These are phyloP conservation scores for Curvularia hawaiiensis DNA, from an alignment of 2,329 filamentous ascomycete genomes.

Conservation along the genomic window DNA sequence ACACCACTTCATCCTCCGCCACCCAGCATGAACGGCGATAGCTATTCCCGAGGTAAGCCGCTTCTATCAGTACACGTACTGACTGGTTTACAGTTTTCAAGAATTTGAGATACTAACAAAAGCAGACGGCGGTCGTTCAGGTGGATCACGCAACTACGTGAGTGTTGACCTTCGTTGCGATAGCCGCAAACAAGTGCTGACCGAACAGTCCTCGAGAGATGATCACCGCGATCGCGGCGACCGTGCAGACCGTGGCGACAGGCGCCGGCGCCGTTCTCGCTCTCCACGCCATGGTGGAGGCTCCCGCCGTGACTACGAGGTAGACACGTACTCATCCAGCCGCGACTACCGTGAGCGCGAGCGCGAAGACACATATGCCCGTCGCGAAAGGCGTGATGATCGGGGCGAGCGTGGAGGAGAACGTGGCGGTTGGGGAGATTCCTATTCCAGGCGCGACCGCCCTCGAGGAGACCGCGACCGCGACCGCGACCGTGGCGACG, in stretches of 20 bases:
- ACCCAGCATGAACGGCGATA: conserved; percentile 80
- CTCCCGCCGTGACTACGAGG: conserved; percentile 71
- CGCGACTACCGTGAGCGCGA: conserved; percentile 91
- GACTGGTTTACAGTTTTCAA: conserved; percentile 42
- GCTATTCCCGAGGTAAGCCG: conserved; percentile 75
- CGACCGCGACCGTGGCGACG: conserved; percentile 22
- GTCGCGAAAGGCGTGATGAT: conserved; percentile 60
- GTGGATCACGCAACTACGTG: conserved; percentile 48
- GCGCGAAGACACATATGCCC: conserved; percentile 87
- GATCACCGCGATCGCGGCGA: conserved; percentile 34
- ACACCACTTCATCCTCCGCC: conserved; percentile 12
- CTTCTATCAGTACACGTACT: conserved; percentile 41
- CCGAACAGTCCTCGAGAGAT: conserved; percentile 38
- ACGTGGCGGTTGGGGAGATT: conserved; percentile 64
- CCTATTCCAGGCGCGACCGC: conserved; percentile 44
- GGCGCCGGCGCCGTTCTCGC: conserved; percentile 75
- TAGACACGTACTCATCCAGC: conserved; percentile 90
- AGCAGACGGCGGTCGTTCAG: conserved; percentile 46
- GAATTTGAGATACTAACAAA: conserved; percentile 34
- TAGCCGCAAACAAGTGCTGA: conserved; percentile 28
- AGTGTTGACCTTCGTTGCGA: conserved; percentile 29
- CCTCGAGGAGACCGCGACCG: conserved; percentile 36
- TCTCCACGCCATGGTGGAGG: conserved; percentile 74
- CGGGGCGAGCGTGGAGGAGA: conserved; percentile 44
- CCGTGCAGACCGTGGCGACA: conserved; percentile 32